Evolutionary conservation across 139 green algal species (phyloP), one percentile per base, ranked within the genome.

Genomic region (Chlorella sp.): DNA sequence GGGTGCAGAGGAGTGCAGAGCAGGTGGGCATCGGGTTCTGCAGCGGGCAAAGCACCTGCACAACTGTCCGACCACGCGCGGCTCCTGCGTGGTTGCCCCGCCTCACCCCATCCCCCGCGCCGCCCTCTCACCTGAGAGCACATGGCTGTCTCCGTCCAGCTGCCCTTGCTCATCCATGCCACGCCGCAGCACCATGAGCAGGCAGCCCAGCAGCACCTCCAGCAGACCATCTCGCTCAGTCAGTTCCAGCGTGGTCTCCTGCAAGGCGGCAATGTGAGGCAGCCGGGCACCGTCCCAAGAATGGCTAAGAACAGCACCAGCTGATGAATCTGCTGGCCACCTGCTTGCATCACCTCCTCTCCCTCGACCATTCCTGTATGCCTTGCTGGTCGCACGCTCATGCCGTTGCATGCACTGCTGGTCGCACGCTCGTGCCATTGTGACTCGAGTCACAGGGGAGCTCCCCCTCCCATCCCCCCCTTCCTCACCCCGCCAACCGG

Each of bases 201-300:
- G 84, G 21, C 9, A 24, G 60, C 85, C 32, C 77, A 94, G 79
- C 61, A 94, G 86, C 24, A 57, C 34, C 36, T 90, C 48, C 36
- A 91, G 82, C 60, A 64, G 57, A n/a, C 21, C 26, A 34, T 64
- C 32, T 3, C 64, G n/a, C n/a, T 75, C 40, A 9, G 93, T 64
- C 81, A 94, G 88, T 32, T 79, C 81, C 81, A 91, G 37, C 1
- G 80, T 89, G 3, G 87, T 89, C 82, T 91, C 78, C 88, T 80
- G 81, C 66, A 24, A 12, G 26, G 60, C 32, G 26, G 61, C 4
- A 3, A 37, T 37, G 30, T 11, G 75, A 36, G 36, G 36, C 16
- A 81, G 75, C 75, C 11, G 32, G 75, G 36, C 34, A 32, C 1
- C 12, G 7, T 32, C 0, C 34, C 36, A 81, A 53, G 75, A 78